phyloP scores from a whole-genome alignment of 2,329 filamentous ascomycete genomes.

The Lasiodiplodia sp. region DNA sequence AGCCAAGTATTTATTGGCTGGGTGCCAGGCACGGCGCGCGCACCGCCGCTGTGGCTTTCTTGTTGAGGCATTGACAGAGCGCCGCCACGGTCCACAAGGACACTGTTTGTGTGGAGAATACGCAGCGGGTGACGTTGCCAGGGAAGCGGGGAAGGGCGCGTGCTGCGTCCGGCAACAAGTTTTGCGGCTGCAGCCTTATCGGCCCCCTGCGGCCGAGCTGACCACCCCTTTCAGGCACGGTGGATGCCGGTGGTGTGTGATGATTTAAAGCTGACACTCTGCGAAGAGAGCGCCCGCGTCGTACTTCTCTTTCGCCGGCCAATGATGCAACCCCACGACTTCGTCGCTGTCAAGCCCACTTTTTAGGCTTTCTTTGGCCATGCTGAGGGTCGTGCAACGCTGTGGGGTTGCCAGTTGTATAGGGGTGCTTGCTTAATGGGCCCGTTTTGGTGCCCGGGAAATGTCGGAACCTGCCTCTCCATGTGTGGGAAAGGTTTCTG shows the following conservation, averaged over 20 bases:
- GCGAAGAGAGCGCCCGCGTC: background rate
- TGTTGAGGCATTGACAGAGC: background rate
- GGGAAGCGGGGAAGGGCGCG: background rate
- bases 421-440: background rate
- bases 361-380: conserved; percentile 1
- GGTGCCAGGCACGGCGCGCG: conserved; percentile 6
- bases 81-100: conserved; percentile 1
- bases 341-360: background rate
- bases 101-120: background rate
- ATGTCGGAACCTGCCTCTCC: too few species aligned
- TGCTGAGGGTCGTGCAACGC: background rate
- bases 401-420: background rate
- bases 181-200: conserved; percentile 17
- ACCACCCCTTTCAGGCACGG: conserved; percentile 5
- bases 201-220: conserved; percentile 14
- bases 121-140: conserved; percentile 4
- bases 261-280: background rate
- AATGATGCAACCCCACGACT: background rate
- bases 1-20: conserved; percentile 15
- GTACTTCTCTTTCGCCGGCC: background rate
- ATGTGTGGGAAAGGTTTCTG: too few species aligned
- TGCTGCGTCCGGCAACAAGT: background rate
- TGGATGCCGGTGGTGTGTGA: conserved; percentile 10
- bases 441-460: too few species aligned
- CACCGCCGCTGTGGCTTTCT: conserved; percentile 12